These are phyloP conservation scores for Quercus mongolica DNA, from an alignment of 306 rosid genomes.

Conservation along the genomic window DNA sequence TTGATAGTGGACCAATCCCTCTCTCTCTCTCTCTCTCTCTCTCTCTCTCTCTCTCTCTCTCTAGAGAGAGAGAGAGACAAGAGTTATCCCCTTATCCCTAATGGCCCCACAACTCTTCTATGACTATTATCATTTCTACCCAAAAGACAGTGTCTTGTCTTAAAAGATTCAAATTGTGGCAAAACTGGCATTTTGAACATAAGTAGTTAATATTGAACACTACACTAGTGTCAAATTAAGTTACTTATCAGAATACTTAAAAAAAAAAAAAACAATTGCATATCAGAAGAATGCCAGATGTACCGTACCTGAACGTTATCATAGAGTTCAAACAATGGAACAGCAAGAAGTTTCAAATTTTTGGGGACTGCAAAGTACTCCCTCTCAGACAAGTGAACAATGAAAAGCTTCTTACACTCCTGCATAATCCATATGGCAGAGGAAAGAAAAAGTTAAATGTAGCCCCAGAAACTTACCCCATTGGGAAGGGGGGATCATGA, in stretches of 20 bases:
- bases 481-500: neutral
- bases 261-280: too few species aligned
- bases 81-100: neutral
- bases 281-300: too few species aligned
- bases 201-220: neutral
- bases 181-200: neutral
- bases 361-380: slow-evolving; percentile 97
- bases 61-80: too few species aligned
- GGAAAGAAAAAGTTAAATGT: neutral
- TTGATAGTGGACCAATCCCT: neutral
- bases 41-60: too few species aligned
- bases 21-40: too few species aligned
- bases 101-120: neutral
- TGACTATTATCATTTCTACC: neutral
- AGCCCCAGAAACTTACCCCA: neutral
- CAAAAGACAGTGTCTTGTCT: neutral
- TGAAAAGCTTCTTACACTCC: slow-evolving; percentile 96
- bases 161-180: neutral
- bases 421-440: slow-evolving; percentile 20
- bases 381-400: slow-evolving; percentile 95
- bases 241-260: neutral
- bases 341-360: slow-evolving; percentile 94
- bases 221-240: neutral
- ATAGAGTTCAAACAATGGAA: slow-evolving; percentile 97
- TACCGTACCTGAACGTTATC: slow-evolving; percentile 90